Evolutionary conservation across 2,329 filamentous ascomycete species (phyloP), one percentile per base, ranked within the genome.

Genomic region (Penicillium brasilianum): DNA sequence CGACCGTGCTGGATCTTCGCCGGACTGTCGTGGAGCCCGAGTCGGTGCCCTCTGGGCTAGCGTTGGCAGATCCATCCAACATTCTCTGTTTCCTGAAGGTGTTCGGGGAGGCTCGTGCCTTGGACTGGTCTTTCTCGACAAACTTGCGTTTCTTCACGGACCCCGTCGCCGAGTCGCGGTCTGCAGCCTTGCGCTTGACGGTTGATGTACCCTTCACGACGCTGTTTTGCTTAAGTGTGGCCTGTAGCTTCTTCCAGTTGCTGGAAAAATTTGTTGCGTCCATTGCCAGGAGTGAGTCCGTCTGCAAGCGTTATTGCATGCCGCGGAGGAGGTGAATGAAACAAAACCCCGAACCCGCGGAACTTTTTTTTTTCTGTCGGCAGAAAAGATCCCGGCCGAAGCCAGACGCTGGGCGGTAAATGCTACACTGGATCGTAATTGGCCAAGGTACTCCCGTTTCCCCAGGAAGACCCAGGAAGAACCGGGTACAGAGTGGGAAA

Each of bases 21-120:
- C 36, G 85, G 84, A 41, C 90, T 72, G 60, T 85, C 81, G 69
- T 85, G 75, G 69, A 85, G 82, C 68, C 88, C 85, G 63, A 88
- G 83, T 66, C 85, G 83, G 84, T 87, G 87, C 51, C 88, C 76
- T 8, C 52, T 84, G 83, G 14, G 6, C 16, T 28, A 88, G 80
- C 16, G 41, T 62, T 53, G 14, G 65, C 37, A 8, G 50, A 9
- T 9, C 50, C 63, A 30, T 76, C 70, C 11, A 68, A 62, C 75
- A 78, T 77, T 46, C 67, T 75, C 58, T 72, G 77, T 58, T 68
- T 68, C 52, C 72, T 75, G 51, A 66, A 57, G 2, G 64, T 55
- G 43, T 59, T 39, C 39, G 60, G 65, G 13, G 52, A 48, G 11
- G 36, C 51, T 49, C 46, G 55, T 44, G 59, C 37, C 55, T 56